Percentiles rank a stretch among this genome's conserved stretches.
Evolutionary conservation across 306 rosid genomes (phyloP).

Genomic region (Senna siamea): DNA sequence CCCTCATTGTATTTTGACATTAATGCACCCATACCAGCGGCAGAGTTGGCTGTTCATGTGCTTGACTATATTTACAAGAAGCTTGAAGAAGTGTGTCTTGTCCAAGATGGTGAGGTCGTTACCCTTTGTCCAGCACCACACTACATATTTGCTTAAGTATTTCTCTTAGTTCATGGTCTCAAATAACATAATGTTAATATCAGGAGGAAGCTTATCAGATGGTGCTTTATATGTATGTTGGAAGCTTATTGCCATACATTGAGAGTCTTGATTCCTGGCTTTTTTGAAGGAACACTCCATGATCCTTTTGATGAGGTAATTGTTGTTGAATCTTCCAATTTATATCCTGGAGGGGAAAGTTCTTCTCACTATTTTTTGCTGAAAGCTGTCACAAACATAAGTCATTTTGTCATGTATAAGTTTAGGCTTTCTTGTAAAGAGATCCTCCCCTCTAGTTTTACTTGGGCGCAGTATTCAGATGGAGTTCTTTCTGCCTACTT

Average conservation of each 20-base stretch:
- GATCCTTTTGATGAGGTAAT: constrained; percentile 96
- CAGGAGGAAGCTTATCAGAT: constrained; percentile 92
- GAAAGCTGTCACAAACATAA: constrained; percentile 2
- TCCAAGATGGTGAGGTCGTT: constrained; percentile 95
- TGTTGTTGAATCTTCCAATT: constrained; percentile 33
- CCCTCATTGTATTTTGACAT: constrained; percentile 69
- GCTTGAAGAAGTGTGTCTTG: constrained; percentile 87
- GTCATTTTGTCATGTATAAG: background rate
- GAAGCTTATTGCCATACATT: constrained; percentile 84
- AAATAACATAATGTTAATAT: constrained; percentile 38
- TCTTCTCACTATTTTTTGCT: constrained; percentile 19
- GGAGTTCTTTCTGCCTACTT: too few relatives aligned
- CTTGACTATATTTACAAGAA: constrained; percentile 82
- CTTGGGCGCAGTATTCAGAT: too few relatives aligned
- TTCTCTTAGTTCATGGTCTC: constrained; percentile 38
- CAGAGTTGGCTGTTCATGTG: constrained; percentile 75
- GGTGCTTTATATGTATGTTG: constrained; percentile 82
- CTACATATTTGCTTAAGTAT: constrained; percentile 35
- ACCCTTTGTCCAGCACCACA: constrained; percentile 35
- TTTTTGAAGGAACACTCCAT: constrained; percentile 93
- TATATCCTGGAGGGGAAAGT: constrained; percentile 20
- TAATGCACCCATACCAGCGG: constrained; percentile 66
- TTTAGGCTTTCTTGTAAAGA: constrained; percentile 18
- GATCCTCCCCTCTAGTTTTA: too few relatives aligned
- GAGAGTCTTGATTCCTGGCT: constrained; percentile 99